Evolutionary conservation across 768 basidiomycete genomes (phyloP), one percentile per base, ranked within the genome.

Genomic region (Boletus huronensis): DNA sequence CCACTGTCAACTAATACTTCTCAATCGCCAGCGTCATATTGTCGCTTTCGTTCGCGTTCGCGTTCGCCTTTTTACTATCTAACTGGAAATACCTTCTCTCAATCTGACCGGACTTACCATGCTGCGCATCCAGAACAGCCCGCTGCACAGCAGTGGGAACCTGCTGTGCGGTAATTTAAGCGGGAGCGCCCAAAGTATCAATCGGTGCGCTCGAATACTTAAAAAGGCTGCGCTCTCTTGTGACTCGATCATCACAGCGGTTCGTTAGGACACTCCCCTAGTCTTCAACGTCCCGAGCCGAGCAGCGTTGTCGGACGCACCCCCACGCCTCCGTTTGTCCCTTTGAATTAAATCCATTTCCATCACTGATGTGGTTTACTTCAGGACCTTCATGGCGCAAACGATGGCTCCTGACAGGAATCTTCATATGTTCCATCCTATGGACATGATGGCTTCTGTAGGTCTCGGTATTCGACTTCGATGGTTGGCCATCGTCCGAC

Each of bases 91-190:
- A 28, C 9, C 21, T 38, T n/a, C 16, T 36, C 34, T 42, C 48
- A 36, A 16, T 13, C 39, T 55, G 46, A 39, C 31, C 17, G 32
- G 23, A 32, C 53, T 42, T 50, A 50, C 43, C 1, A 61, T 61
- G 59, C 17, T 32, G 5, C 16, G 6, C 3, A 25, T 1, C 6
- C 17, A n/a, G 59, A 46, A 68, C 51, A 64, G 56, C 64, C 54
- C 31, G 11, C 1, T 7, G 3, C 50, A 67, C 66, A 66, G 65
- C 40, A 67, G n/a, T 26, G 21, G 11, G 31, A 40, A 31, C 13
- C 8, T 68, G 64, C 60, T 66, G 61, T 63, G 54, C 21, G 13
- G 4, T 41, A 21, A 55, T 47, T 32, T 54, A 42, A 49, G 48
- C 39, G 26, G 47, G 43, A 41, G 17, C 13, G 8, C 34, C 36